Evolutionary conservation across 1,284 basidiomycete species (phyloP).

Genomic region (Macrocystidia cucumis): DNA sequence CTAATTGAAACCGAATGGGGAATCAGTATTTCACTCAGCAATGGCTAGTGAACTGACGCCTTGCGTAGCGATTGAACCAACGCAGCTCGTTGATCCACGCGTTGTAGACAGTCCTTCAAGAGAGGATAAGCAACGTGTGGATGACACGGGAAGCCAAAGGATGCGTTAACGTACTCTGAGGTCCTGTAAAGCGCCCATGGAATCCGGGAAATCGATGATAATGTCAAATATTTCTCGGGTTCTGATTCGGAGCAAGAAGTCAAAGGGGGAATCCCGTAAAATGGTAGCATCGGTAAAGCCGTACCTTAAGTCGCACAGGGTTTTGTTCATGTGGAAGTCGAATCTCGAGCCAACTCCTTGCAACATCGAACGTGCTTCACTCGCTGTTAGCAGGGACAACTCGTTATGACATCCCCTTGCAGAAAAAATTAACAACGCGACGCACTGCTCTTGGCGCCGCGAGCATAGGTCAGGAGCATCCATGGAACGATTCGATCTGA

Average conservation of each 20-base stretch:
- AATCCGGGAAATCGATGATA: conserved; percentile 90
- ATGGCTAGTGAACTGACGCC: conserved; percentile 40
- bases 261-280: not conserved
- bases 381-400: conserved; percentile 33
- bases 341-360: conserved; percentile 81
- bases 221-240: conserved; percentile 92
- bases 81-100: conserved; percentile 69
- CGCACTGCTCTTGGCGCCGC: conserved; percentile 49
- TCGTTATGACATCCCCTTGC: conserved; percentile 13
- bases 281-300: conserved; percentile 15
- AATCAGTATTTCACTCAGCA: conserved; percentile 2
- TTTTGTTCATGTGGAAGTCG: conserved; percentile 88
- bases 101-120: conserved; percentile 62
- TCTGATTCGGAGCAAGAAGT: conserved; percentile 29
- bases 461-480: conserved; percentile 75
- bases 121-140: not conserved
- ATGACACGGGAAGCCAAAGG: not conserved
- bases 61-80: conserved; percentile 66
- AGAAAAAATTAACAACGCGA: conserved; percentile 17
- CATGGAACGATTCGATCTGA: conserved; percentile 72
- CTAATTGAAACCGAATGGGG: conserved; percentile 29
- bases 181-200: conserved; percentile 81
- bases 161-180: conserved; percentile 50
- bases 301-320: conserved; percentile 78
- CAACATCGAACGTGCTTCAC: conserved; percentile 65